These are phyloP conservation scores for Tympanopsis confertula DNA, from an alignment of 2,329 filamentous ascomycete species.

Conservation along the genomic window DNA sequence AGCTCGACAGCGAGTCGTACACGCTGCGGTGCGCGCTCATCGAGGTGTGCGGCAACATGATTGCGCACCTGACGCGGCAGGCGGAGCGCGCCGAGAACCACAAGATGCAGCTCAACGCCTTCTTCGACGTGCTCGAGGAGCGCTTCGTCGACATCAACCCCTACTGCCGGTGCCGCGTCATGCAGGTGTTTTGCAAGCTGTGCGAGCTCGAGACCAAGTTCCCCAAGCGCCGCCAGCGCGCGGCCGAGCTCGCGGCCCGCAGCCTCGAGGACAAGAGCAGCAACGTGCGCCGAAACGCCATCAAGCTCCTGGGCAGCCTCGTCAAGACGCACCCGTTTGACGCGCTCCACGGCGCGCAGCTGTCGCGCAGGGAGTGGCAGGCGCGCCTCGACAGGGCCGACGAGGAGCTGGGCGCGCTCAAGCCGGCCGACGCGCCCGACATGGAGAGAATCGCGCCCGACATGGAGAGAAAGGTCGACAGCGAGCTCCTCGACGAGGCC, in stretches of 20 bases:
- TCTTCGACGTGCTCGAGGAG: conserved; percentile 93
- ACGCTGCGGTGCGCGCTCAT: conserved; percentile 87
- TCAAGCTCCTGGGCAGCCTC: conserved; percentile 77
- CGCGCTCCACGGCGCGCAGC: conserved; percentile 76
- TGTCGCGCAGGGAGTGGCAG: conserved; percentile 78
- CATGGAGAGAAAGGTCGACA: conserved; percentile 56
- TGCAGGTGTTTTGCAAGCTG: conserved; percentile 85
- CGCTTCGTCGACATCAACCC: conserved; percentile 93
- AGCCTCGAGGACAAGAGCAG: conserved; percentile 97
- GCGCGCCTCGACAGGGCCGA: conserved; percentile 73
- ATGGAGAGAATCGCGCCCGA: conserved; percentile 32
- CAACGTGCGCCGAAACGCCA: conserved; percentile 87
- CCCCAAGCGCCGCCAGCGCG: conserved; percentile 78
- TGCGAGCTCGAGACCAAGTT: conserved; percentile 95
- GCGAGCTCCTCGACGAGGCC: conserved; percentile 75
- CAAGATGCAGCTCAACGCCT: conserved; percentile 89
- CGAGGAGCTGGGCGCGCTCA: conserved; percentile 66
- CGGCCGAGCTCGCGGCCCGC: conserved; percentile 72
- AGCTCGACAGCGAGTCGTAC: conserved; percentile 94
- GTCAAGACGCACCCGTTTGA: conserved; percentile 93
- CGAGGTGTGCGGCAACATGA: conserved; percentile 92
- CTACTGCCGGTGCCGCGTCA: conserved; percentile 80
- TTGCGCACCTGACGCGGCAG: conserved; percentile 78
- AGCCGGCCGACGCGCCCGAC: conserved; percentile 54
- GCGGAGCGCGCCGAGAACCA: conserved; percentile 86